Evolutionary conservation across 1,139 yeast genomes (phyloP), one percentile per base, ranked within the genome.

Genomic region (Candida sp.): DNA sequence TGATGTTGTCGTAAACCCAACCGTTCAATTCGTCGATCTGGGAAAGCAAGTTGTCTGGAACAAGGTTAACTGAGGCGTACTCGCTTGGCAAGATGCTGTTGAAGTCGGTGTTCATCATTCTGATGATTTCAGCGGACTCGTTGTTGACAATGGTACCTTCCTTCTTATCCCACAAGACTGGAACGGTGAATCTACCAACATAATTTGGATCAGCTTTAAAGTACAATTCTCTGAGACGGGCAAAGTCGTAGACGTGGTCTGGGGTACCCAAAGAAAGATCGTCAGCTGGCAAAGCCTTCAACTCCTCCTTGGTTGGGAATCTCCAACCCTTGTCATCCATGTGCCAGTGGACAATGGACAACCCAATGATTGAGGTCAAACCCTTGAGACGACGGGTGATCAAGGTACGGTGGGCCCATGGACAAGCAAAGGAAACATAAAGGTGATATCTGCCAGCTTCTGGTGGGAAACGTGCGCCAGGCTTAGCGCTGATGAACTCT

Each of bases 341-440:
- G 61, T 84, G 86, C 93, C 97, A 92, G 66, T 90, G 96, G 17
- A 92, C 98, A 47, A 90, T 89, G 9, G 93, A 84, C 31, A 89
- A 81, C 2, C 85, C 82, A 54, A 86, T 83, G 35, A 81, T 63
- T 23, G 80, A 78, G 7, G 81, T 72, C 57, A 94, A 77, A 2
- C 97, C 97, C 72, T 92, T 92, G 58, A 93, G 77, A n/a, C 79
- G 70, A 49, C 98, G 75, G 6, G 88, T 79, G 52, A 92, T 86
- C 58, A 93, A 75, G 0, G 96, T 84, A 56, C 98, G 81, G 65
- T 91, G 97, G 1, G 98, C 98, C 91, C 97, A 93, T 3, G 98
- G 98, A 70, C 98, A 93, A 1, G 97, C 97, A 49, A 77, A 74
- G 1, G 96, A 87, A 23, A 92, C 96, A 62, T 90, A 93, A 53